Percentiles rank a stretch among this genome's conserved stretches.
Evolutionary conservation across 2,329 filamentous ascomycete species (phyloP).

Genomic region (Cytospora leucostoma): DNA sequence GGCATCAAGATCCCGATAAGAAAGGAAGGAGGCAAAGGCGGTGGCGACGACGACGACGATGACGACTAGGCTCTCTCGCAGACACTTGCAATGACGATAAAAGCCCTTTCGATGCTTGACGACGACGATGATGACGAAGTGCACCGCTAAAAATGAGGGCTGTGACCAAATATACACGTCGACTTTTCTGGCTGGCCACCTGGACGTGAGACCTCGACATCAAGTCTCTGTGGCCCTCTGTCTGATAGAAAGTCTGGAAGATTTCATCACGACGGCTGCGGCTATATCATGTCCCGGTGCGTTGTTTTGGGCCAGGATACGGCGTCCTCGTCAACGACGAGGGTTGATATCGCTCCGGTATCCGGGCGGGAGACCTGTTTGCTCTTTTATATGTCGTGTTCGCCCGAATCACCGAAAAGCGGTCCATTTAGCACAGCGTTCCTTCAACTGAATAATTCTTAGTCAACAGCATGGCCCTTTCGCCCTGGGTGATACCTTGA

Average conservation of each 20-base stretch:
- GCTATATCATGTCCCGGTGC: neutral
- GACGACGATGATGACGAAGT: neutral
- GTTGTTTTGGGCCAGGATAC: neutral
- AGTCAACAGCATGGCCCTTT: neutral
- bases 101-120: neutral
- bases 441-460: neutral
- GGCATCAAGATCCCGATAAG: conserved; percentile 96
- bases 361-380: neutral
- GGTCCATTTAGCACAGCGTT: neutral
- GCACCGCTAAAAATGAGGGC: neutral
- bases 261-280: neutral
- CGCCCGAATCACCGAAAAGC: neutral
- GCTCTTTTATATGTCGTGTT: neutral
- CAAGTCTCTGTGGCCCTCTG: neutral
- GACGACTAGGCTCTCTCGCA: conserved; percentile 15
- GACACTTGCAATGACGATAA: neutral
- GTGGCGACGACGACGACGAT: conserved; percentile 52
- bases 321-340: neutral
- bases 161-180: neutral
- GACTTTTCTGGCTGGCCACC: neutral
- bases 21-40: conserved; percentile 68
- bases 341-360: neutral
- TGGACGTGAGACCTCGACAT: neutral
- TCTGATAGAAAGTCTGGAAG: neutral
- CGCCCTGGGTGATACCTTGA: neutral